Base-by-base conservation (phyloP, 768 basidiomycete species). In the Tricholomella constricta region DNA sequence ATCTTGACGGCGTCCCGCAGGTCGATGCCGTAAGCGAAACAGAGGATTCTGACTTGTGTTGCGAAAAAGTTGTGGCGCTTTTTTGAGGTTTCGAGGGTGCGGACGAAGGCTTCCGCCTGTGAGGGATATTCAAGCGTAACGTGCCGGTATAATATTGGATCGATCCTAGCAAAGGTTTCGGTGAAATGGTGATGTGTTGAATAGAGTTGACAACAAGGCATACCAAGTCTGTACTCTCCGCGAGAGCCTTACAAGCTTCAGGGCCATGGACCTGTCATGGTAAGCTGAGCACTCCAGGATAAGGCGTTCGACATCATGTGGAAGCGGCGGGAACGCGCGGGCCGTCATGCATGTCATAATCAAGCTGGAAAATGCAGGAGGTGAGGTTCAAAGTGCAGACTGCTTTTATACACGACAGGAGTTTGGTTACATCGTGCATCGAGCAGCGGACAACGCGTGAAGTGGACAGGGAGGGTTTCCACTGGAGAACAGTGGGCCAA, bases 211-310 rank as follows among this genome's bases (percentile, higher is more conserved):
- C 7, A n/a, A 23, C 6, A n/a, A 20, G 15, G 26, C 43, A 29
- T 46, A 57, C 56, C 56, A 54, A 32, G 35, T 23, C 23, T 31
- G 51, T 25, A 54, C 47, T 49, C 43, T 41, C 31, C 36, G 26
- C 19, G 48, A 54, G 14, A 57, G 46, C 19, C 42, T 23, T 29
- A 52, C 56, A 6, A 57, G 52, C 6, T 41, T 52, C 26, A 54
- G 20, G 3, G 46, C 56, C 56, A 54, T 48, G 1, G 43, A 43
- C 8, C 56, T 46, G 44, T 60, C 55, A 36, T 60, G 41, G 35
- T 60, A 48, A 22, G 58, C 51, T 20, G 55, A 60, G 55, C 55
- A 56, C 25, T 60, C 59, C 17, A 60, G 22, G 29, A 60, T 60
- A 19, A 60, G 45, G 48, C 52, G 55, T 44, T 46, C 52, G 35